A percentile compares a stretch with the other conserved stretches of the same genome.
Evolutionary conservation across 2,329 filamentous ascomycete species (phyloP).

Genomic region (Apiospora marii): DNA sequence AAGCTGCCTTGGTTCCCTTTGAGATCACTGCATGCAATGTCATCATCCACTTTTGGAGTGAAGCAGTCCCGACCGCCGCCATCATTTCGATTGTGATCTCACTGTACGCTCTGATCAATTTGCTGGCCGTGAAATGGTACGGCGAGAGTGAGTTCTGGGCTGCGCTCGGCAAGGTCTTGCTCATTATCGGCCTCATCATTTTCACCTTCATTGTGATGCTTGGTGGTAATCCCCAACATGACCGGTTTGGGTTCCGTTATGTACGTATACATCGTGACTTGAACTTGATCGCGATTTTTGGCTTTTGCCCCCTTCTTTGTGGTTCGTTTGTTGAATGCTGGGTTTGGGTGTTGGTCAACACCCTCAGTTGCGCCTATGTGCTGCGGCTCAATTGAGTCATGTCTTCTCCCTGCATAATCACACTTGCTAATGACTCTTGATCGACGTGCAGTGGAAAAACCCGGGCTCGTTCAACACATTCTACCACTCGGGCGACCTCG

Average conservation of each 20-base stretch:
- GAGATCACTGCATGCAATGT: slow-evolving; percentile 72
- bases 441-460: slow-evolving; percentile 60
- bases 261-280: neutral
- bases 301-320: neutral
- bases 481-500: slow-evolving; percentile 69
- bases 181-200: slow-evolving; percentile 74
- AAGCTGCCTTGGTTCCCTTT: slow-evolving; percentile 72
- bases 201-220: slow-evolving; percentile 87
- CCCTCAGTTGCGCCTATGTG: neutral
- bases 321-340: neutral
- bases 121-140: slow-evolving; percentile 77
- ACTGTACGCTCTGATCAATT: slow-evolving; percentile 66
- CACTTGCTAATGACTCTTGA: slow-evolving; percentile 31
- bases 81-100: slow-evolving; percentile 68
- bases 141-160: slow-evolving; percentile 82
- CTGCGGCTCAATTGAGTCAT: neutral
- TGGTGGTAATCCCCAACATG: slow-evolving; percentile 77
- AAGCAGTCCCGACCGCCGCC: slow-evolving; percentile 64
- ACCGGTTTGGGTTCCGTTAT: slow-evolving; percentile 73
- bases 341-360: neutral
- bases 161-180: slow-evolving; percentile 74
- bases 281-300: neutral
- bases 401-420: neutral
- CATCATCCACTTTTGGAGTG: slow-evolving; percentile 70
- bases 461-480: slow-evolving; percentile 76